Percentiles rank a stretch among this genome's conserved stretches.
Conservation (phyloP, 257 asterid genomes). For the Plantago elongata region DNA sequence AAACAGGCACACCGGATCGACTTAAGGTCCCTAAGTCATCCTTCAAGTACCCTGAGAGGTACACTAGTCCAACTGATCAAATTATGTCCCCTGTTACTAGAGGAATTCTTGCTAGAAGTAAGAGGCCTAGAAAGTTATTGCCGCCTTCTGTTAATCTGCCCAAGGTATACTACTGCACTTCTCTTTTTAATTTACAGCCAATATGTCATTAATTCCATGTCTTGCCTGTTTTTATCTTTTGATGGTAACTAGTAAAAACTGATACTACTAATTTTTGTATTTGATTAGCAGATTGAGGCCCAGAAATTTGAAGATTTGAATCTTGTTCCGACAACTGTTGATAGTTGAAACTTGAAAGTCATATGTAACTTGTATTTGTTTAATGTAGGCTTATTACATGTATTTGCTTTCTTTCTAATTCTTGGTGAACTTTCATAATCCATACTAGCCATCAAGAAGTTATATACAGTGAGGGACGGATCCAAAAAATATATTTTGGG, state of each 20-base stretch:
- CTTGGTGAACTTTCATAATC: too few relatives aligned
- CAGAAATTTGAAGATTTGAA: constrained; percentile 26
- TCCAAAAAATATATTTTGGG: too few relatives aligned
- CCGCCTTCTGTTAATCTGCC: constrained; percentile 46
- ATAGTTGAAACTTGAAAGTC: neutral
- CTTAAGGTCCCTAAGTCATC: constrained; percentile 60
- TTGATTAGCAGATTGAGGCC: constrained; percentile 34
- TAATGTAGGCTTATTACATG: neutral
- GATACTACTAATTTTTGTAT: neutral
- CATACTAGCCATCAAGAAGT: too few relatives aligned
- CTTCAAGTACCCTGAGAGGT: constrained; percentile 59
- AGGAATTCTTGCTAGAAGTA: constrained; percentile 56
- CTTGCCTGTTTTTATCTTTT: too few relatives aligned
- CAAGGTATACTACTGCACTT: constrained; percentile 24
- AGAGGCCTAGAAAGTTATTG: constrained; percentile 41
- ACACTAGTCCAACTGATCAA: constrained; percentile 70
- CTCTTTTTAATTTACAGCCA: neutral
- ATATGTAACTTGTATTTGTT: neutral
- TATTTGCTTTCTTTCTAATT: neutral
- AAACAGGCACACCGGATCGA: constrained; percentile 38
- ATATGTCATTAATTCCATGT: too few relatives aligned
- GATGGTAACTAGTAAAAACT: too few relatives aligned
- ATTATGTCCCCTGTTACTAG: constrained; percentile 64
- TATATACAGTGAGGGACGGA: too few relatives aligned
- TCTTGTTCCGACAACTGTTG: constrained; percentile 17